These are phyloP conservation scores for Haplographium delicatum DNA, from an alignment of 495 filamentous ascomycete genomes.

Conservation along the genomic window DNA sequence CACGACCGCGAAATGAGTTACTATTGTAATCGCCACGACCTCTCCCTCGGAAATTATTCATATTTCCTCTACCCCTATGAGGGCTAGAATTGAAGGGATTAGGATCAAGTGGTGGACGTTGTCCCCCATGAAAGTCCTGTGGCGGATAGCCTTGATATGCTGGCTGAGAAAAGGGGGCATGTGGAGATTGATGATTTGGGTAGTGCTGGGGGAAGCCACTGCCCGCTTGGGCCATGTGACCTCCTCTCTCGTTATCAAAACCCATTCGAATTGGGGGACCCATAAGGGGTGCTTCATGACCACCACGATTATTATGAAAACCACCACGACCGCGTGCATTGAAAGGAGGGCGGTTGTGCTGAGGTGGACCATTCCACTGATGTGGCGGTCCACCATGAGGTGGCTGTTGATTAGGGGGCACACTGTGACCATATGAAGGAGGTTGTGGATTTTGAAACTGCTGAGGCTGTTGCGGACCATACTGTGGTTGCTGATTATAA, in stretches of 20 bases:
- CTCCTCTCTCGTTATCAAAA: constrained; percentile 38
- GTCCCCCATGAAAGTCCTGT: constrained; percentile 24
- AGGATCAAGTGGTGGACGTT: constrained; percentile 30
- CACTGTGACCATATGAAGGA: constrained; percentile 28
- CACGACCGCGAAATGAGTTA: constrained; percentile 25
- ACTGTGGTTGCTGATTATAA: constrained; percentile 30
- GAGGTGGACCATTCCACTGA: constrained; percentile 28
- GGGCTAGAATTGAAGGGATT: constrained; percentile 29
- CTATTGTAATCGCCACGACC: constrained; percentile 33
- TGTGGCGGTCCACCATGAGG: constrained; percentile 30
- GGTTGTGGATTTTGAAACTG: constrained; percentile 24
- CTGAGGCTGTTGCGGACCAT: constrained; percentile 31
- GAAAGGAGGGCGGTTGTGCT: constrained; percentile 21
- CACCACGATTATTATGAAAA: constrained; percentile 34
- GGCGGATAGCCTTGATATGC: constrained; percentile 34
- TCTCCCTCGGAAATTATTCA: constrained; percentile 22
- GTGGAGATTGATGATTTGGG: constrained; percentile 29
- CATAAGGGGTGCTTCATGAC: constrained; percentile 46
- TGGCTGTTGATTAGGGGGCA: constrained; percentile 22
- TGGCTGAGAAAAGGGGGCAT: constrained; percentile 30
- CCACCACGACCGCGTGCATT: constrained; percentile 20
- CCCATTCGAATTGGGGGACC: constrained; percentile 55
- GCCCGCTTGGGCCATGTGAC: constrained; percentile 40
- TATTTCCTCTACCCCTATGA: constrained; percentile 28
- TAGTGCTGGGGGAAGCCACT: constrained; percentile 35